phyloP scores from a whole-genome alignment of 371 early-diverging fungal genomes.

The Mortierella sp. region DNA sequence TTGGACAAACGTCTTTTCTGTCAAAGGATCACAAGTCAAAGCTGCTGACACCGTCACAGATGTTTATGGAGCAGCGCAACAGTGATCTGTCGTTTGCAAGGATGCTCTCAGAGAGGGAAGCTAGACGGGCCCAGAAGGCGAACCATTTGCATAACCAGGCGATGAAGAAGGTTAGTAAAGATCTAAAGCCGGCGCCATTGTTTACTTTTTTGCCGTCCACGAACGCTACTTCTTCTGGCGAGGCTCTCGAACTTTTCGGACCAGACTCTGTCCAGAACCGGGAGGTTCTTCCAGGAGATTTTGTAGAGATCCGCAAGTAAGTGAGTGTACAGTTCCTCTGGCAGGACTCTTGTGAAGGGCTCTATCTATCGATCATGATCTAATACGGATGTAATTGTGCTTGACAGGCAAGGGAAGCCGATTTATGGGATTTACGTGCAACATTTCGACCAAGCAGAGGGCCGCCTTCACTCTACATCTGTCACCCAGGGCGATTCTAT shows the following conservation, averaged over 20 bases:
- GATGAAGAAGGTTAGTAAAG: not conserved
- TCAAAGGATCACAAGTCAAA: not conserved
- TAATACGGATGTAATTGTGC: too few relatives aligned
- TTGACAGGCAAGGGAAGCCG: constrained; percentile 55
- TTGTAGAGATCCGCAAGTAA: constrained; percentile 67
- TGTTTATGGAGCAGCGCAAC: constrained; percentile 23
- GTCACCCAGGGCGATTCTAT: constrained; percentile 56
- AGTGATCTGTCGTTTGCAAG: constrained; percentile 5
- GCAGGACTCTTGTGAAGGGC: not conserved
- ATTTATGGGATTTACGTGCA: constrained; percentile 62
- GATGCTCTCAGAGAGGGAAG: constrained; percentile 14
- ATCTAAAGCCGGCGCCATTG: constrained; percentile 3
- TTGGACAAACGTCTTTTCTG: too few relatives aligned
- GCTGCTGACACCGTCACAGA: constrained; percentile 19
- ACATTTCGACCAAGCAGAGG: constrained; percentile 55
- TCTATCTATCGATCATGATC: not conserved
- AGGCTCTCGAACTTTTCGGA: constrained; percentile 26
- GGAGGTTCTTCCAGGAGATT: constrained; percentile 61
- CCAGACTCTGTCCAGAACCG: constrained; percentile 36
- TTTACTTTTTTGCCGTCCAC: not conserved
- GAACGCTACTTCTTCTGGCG: constrained; percentile 3
- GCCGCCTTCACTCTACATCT: constrained; percentile 58
- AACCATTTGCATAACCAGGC: not conserved
- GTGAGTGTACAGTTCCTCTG: not conserved
- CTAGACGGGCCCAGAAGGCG: not conserved